phyloP scores from a whole-genome alignment of 2,329 filamentous ascomycete species.

The Clarireedia sp. region DNA sequence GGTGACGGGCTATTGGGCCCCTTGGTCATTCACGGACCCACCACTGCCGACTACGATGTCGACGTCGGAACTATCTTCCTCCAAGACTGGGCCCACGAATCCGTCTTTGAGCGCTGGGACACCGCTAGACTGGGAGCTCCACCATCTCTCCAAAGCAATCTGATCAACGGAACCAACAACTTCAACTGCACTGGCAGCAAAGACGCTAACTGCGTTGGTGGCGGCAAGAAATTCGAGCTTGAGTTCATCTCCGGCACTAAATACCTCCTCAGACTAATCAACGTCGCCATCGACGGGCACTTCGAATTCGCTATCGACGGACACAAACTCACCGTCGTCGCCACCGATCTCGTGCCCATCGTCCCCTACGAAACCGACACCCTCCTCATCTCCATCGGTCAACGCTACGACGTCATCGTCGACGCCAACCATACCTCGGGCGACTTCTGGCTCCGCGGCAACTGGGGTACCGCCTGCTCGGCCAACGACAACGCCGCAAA shows the following conservation, averaged over 20 bases:
- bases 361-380: slow-evolving; percentile 42
- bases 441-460: slow-evolving; percentile 48
- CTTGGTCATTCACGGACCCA: slow-evolving; percentile 53
- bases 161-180: slow-evolving; percentile 29
- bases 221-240: slow-evolving; percentile 27
- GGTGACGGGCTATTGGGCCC: slow-evolving; percentile 46
- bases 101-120: slow-evolving; percentile 22
- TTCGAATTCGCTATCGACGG: slow-evolving; percentile 46
- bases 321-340: slow-evolving; percentile 50
- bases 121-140: slow-evolving; percentile 18
- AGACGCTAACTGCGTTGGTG: slow-evolving; percentile 22
- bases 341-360: slow-evolving; percentile 51
- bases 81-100: slow-evolving; percentile 26
- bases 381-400: slow-evolving; percentile 49
- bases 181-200: slow-evolving; percentile 18
- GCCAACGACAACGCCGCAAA: slow-evolving; percentile 46
- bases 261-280: slow-evolving; percentile 38
- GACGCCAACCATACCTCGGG: slow-evolving; percentile 46
- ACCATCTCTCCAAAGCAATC: slow-evolving; percentile 21
- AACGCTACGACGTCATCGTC: slow-evolving; percentile 40
- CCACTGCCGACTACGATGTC: slow-evolving; percentile 49
- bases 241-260: slow-evolving; percentile 31
- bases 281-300: slow-evolving; percentile 36
- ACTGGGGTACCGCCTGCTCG: slow-evolving; percentile 43
- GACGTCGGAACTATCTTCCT: slow-evolving; percentile 27